Percentiles rank a stretch among this genome's conserved stretches.
These are phyloP conservation scores for Suhomyces coccinellae DNA, from an alignment of 1,139 yeast genomes.

Conservation along the genomic window DNA sequence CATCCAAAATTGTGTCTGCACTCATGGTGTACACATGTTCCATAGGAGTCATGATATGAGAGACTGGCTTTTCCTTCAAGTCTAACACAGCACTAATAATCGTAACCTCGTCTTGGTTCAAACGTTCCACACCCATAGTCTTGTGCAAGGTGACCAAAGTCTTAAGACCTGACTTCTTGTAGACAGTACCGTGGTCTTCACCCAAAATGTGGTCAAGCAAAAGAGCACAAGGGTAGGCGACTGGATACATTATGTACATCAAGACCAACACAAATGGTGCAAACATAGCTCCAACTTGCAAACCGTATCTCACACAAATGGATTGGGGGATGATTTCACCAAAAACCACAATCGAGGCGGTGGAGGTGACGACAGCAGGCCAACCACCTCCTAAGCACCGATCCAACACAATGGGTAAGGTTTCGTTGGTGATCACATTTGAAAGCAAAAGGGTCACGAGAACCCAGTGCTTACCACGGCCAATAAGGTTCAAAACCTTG, in stretches of 20 bases:
- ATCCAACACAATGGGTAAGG: constrained; percentile 91
- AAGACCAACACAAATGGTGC: constrained; percentile 82
- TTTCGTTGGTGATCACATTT: constrained; percentile 93
- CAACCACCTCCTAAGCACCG: constrained; percentile 95
- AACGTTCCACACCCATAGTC: constrained; percentile 92
- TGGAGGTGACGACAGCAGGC: constrained; percentile 93
- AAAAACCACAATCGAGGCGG: constrained; percentile 88
- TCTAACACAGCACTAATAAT: constrained; percentile 93
- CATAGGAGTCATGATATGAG: constrained; percentile 91
- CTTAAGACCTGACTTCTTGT: constrained; percentile 89
- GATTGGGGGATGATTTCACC: constrained; percentile 98
- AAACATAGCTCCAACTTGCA: constrained; percentile 87
- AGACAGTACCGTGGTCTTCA: constrained; percentile 94
- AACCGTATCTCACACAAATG: constrained; percentile 87
- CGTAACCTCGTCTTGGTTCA: constrained; percentile 94
- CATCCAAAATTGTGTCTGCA: constrained; percentile 81
- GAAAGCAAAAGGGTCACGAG: constrained; percentile 81
- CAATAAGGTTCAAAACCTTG: constrained; percentile 69
- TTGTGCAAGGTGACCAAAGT: constrained; percentile 89
- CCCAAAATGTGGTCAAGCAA: constrained; percentile 82
- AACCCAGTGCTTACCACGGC: constrained; percentile 96
- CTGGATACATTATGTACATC: constrained; percentile 90
- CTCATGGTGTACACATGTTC: constrained; percentile 87
- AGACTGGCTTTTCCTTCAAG: constrained; percentile 86
- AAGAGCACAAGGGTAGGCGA: constrained; percentile 87